A percentile compares a stretch with the other conserved stretches of the same genome.
Conservation (phyloP, 2,329 filamentous ascomycete species). For the Pestalotiopsis sp. region DNA sequence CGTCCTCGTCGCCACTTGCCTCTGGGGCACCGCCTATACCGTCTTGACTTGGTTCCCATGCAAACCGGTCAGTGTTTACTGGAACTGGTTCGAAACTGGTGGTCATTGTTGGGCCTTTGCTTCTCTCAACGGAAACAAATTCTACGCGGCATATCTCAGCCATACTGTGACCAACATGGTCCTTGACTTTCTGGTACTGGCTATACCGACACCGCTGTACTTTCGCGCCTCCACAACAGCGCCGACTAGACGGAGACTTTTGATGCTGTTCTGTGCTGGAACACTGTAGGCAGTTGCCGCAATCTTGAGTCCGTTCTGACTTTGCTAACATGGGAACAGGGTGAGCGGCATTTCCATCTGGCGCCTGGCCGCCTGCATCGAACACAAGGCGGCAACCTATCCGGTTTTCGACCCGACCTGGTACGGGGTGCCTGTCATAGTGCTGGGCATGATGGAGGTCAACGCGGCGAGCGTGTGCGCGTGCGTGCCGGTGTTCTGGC, state of each 20-base stretch:
- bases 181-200: slow-evolving; percentile 31
- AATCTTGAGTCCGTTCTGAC: background rate
- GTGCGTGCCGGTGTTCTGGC: slow-evolving; percentile 34
- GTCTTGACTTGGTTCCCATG: slow-evolving; percentile 31
- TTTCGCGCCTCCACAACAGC: slow-evolving; percentile 18
- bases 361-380: slow-evolving; percentile 25
- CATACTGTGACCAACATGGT: slow-evolving; percentile 31
- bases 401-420: slow-evolving; percentile 32
- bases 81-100: slow-evolving; percentile 21
- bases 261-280: slow-evolving; percentile 17
- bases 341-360: slow-evolving; percentile 15
- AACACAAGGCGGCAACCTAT: slow-evolving; percentile 25
- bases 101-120: slow-evolving; percentile 32
- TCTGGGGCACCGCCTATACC: slow-evolving; percentile 31
- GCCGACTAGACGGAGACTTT: slow-evolving; percentile 16
- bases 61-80: slow-evolving; percentile 31
- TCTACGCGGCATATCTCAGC: slow-evolving; percentile 28
- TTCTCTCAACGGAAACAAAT: slow-evolving; percentile 22
- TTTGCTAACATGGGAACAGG: background rate
- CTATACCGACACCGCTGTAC: slow-evolving; percentile 31
- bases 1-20: slow-evolving; percentile 22
- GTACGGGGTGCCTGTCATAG: slow-evolving; percentile 22
- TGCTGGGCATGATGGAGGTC: slow-evolving; percentile 22
- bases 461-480: slow-evolving; percentile 24
- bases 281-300: slow-evolving; percentile 13